Conservation (phyloP, 2,329 filamentous ascomycete species). For the Xylaria polymorpha region DNA sequence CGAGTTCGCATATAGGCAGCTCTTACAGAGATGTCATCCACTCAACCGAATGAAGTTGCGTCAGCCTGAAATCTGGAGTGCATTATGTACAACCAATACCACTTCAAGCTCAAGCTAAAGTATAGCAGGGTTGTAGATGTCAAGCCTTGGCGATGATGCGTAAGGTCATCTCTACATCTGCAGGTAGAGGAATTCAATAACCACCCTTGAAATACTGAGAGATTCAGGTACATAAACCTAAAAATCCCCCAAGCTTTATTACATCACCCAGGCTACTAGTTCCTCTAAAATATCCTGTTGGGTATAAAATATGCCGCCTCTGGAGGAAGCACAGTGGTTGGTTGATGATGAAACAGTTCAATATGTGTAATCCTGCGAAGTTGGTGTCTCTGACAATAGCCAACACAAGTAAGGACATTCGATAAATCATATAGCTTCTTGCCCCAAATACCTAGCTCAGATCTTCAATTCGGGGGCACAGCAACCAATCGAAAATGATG, state of each 20-base stretch:
- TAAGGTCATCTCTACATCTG: constrained; percentile 24
- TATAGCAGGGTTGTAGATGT: constrained; percentile 18
- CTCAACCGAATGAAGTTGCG: constrained; percentile 45
- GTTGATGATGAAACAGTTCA: constrained; percentile 41
- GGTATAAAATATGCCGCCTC: constrained; percentile 29
- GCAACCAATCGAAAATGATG: constrained; percentile 7
- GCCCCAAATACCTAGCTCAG: constrained; percentile 31
- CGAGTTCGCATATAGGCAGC: constrained; percentile 36
- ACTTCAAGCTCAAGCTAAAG: constrained; percentile 8
- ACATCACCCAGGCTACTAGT: constrained; percentile 32
- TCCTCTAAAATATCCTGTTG: constrained; percentile 34
- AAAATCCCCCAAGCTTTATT: constrained; percentile 20
- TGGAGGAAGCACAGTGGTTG: constrained; percentile 30
- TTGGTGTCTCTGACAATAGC: constrained; percentile 4
- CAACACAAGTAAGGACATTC: constrained; percentile 9
- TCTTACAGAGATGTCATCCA: constrained; percentile 35
- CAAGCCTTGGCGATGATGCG: constrained; percentile 8
- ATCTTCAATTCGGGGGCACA: not conserved
- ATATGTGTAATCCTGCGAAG: constrained; percentile 38
- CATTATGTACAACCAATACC: constrained; percentile 11
- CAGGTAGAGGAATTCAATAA: constrained; percentile 32
- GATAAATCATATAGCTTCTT: constrained; percentile 17
- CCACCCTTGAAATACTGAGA: constrained; percentile 16
- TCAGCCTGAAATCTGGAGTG: constrained; percentile 29
- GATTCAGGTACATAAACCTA: constrained; percentile 17